A percentile compares a stretch with the other conserved stretches of the same genome.
Conservation (phyloP, 2,329 filamentous ascomycete genomes). For the Penicillium sclerotigenum region DNA sequence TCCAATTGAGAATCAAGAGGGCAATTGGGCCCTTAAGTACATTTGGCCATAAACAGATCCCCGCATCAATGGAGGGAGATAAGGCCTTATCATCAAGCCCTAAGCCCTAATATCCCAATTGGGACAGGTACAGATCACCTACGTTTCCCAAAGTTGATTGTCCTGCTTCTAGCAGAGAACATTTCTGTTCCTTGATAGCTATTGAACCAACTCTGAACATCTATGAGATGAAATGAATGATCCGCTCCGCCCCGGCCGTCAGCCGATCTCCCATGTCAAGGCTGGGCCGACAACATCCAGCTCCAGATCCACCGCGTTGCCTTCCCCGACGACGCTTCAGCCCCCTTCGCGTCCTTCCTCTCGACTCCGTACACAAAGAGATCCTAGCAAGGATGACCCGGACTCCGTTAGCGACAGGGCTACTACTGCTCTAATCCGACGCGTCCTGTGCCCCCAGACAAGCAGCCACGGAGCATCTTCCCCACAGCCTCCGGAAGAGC, state of each 20-base stretch:
- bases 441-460: constrained; percentile 72
- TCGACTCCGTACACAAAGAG: constrained; percentile 27
- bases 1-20: not conserved
- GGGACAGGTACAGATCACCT: constrained; percentile 9
- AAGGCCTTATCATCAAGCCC: constrained; percentile 22
- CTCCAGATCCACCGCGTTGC: constrained; percentile 34
- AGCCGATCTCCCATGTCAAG: constrained; percentile 41
- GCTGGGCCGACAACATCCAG: constrained; percentile 36
- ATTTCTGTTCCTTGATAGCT: not conserved
- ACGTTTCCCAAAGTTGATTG: constrained; percentile 5
- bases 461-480: constrained; percentile 49
- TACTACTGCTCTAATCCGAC: constrained; percentile 77
- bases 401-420: constrained; percentile 68
- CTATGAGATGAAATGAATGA: constrained; percentile 43
- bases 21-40: not conserved
- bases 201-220: not conserved
- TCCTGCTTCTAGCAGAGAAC: constrained; percentile 1
- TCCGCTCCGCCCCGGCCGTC: constrained; percentile 36
- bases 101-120: constrained; percentile 33
- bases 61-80: constrained; percentile 17
- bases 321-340: constrained; percentile 24
- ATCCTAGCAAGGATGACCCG: constrained; percentile 38
- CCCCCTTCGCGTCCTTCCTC: constrained; percentile 31
- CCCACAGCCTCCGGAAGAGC: constrained; percentile 68
- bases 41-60: constrained; percentile 11